Evolutionary conservation across 1,284 basidiomycete species (phyloP).

Genomic region (Cryptococcus sp.): DNA sequence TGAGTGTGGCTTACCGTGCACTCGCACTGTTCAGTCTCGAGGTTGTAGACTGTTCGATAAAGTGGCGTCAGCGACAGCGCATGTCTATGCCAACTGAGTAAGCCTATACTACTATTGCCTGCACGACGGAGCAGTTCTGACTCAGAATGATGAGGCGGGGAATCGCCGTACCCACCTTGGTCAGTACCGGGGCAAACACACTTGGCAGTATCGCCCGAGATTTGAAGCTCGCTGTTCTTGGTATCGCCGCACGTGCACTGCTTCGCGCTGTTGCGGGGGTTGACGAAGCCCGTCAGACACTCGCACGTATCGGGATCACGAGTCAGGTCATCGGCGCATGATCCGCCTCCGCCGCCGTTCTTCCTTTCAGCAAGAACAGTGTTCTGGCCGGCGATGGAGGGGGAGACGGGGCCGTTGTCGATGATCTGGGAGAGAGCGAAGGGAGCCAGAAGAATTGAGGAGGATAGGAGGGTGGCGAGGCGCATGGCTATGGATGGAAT

Average conservation of each 20-base stretch:
- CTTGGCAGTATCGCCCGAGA: slow-evolving; percentile 1
- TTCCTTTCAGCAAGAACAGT: background rate
- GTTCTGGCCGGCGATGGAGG: background rate
- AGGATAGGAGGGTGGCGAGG: background rate
- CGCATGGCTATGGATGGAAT: background rate
- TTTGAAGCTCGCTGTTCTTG: background rate
- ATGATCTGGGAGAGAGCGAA: background rate
- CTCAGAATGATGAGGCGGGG: no score
- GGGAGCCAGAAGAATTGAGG: background rate
- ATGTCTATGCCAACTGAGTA: background rate
- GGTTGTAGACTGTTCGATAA: slow-evolving; percentile 9
- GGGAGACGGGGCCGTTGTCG: background rate
- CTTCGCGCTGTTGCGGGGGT: background rate
- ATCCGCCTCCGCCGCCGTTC: background rate
- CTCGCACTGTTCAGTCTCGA: slow-evolving; percentile 12
- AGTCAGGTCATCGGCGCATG: background rate
- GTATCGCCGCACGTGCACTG: slow-evolving; percentile 1
- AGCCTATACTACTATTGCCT: background rate
- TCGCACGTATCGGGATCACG: background rate
- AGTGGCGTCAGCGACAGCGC: background rate
- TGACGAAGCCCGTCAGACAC: background rate
- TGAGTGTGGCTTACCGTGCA: slow-evolving; percentile 12
- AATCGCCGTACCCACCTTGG: slow-evolving; percentile 13
- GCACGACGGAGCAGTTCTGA: background rate
- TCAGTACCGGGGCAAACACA: slow-evolving; percentile 13